Conservation (phyloP, 805 yeast species). For the Teunomyces pallodes region DNA sequence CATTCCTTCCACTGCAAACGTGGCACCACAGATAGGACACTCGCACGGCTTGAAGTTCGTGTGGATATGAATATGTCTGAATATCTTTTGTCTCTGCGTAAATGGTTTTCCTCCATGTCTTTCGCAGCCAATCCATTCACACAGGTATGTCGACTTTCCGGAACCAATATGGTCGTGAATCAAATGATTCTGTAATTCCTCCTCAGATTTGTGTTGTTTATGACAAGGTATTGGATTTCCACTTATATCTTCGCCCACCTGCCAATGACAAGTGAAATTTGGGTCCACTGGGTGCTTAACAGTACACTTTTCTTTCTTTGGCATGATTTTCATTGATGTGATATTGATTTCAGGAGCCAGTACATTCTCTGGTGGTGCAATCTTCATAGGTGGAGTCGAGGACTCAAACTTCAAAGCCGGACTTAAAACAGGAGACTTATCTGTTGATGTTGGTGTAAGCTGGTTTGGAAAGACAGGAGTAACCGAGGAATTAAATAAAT, state of each 20-base stretch:
- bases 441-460: constrained; percentile 9
- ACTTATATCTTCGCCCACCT: constrained; percentile 24
- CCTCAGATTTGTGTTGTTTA: constrained; percentile 47
- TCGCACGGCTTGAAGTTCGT: constrained; percentile 78
- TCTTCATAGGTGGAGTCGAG: not conserved
- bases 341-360: constrained; percentile 20
- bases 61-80: constrained; percentile 86
- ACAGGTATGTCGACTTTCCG: constrained; percentile 66
- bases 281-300: constrained; percentile 16
- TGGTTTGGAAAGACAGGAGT: constrained; percentile 6
- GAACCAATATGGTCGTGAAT: constrained; percentile 66
- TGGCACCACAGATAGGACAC: constrained; percentile 66
- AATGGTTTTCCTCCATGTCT: constrained; percentile 59
- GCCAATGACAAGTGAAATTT: constrained; percentile 47
- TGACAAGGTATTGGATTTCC: constrained; percentile 48
- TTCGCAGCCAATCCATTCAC: constrained; percentile 78
- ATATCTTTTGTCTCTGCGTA: constrained; percentile 78
- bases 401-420: not conserved
- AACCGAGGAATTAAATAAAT: not conserved
- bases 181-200: constrained; percentile 70
- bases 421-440: constrained; percentile 7
- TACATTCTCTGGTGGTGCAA: not conserved
- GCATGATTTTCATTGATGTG: constrained; percentile 32
- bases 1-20: constrained; percentile 75
- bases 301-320: constrained; percentile 16